A percentile compares a stretch with the other conserved stretches of the same genome.
These are phyloP conservation scores for Ogataea dorogensis DNA, from an alignment of 805 yeast genomes.

Conservation along the genomic window DNA sequence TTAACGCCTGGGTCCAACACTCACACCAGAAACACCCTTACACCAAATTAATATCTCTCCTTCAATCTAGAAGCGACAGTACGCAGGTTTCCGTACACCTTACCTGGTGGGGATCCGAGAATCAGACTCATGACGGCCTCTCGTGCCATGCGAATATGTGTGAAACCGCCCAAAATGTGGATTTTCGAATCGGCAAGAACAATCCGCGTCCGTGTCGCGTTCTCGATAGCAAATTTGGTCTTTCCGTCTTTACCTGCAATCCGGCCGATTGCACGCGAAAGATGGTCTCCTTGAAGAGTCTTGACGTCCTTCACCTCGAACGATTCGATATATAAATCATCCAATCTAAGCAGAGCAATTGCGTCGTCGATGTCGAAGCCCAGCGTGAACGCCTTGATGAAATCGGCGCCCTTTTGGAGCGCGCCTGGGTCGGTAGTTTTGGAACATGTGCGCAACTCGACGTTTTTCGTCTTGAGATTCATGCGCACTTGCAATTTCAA, in stretches of 20 bases:
- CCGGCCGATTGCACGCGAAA: conserved; percentile 98
- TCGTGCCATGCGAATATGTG: conserved; percentile 98
- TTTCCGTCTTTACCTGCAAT: conserved; percentile 99
- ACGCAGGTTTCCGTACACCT: conserved; percentile 95
- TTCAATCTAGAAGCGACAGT: conserved; percentile 96
- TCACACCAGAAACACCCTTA: too few relatives aligned
- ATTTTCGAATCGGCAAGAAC: conserved; percentile 96
- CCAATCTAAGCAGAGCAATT: conserved; percentile 88
- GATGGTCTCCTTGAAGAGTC: conserved; percentile 92
- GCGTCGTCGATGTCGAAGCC: conserved; percentile 98
- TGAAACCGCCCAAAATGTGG: conserved; percentile 95
- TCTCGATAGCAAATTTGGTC: conserved; percentile 97
- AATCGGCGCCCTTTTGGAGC: conserved; percentile 96
- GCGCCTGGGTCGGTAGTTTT: conserved; percentile 92
- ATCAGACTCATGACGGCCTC: conserved; percentile 93
- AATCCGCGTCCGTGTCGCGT: conserved; percentile 96
- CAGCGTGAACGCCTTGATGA: conserved; percentile 88
- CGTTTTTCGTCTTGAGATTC: conserved; percentile 85
- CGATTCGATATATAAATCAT: conserved; percentile 94
- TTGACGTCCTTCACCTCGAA: conserved; percentile 97
- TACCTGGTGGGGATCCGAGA: conserved; percentile 97
- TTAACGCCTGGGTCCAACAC: too few relatives aligned
- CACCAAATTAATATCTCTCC: conserved; percentile 92
- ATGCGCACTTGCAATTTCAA: conserved; percentile 92
- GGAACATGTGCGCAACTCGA: conserved; percentile 79